Evolutionary conservation across 805 yeast genomes (phyloP).

Genomic region (Saccharomycopsis vini): DNA sequence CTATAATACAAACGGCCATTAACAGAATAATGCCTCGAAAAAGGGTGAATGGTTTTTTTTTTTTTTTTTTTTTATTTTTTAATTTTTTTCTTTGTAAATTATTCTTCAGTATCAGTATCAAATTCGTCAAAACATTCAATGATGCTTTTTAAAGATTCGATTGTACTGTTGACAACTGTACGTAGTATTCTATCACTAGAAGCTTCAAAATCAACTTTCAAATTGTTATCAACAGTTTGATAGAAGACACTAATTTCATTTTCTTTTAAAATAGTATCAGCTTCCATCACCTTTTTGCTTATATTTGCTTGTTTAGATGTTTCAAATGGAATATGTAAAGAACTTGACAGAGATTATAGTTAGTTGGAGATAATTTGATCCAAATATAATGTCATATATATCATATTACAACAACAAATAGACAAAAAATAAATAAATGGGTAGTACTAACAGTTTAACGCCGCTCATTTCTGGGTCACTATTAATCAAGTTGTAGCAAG

Average conservation of each 20-base stretch:
- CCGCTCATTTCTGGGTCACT: neutral
- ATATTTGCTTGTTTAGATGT: constrained; percentile 43
- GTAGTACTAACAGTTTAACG: neutral
- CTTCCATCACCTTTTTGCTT: constrained; percentile 43
- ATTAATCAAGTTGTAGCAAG: neutral
- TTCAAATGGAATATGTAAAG: constrained; percentile 49
- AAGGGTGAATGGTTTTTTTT: no score
- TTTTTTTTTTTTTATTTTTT: no score
- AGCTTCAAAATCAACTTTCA: constrained; percentile 41
- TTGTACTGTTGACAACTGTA: constrained; percentile 60
- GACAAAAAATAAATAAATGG: no score
- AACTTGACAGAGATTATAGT: constrained; percentile 18
- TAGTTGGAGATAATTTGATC: no score
- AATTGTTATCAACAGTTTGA: constrained; percentile 23
- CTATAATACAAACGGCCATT: no score
- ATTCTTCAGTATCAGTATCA: neutral
- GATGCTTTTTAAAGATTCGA: constrained; percentile 56
- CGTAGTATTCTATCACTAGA: constrained; percentile 55
- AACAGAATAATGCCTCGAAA: no score
- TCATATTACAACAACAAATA: no score
- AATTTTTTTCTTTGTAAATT: no score
- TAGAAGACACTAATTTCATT: constrained; percentile 41
- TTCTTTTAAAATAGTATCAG: constrained; percentile 60
- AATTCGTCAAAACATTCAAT: constrained; percentile 53
- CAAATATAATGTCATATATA: no score